phyloP scores from a whole-genome alignment of 2,329 filamentous ascomycete species.

The Fusarium chaquense region DNA sequence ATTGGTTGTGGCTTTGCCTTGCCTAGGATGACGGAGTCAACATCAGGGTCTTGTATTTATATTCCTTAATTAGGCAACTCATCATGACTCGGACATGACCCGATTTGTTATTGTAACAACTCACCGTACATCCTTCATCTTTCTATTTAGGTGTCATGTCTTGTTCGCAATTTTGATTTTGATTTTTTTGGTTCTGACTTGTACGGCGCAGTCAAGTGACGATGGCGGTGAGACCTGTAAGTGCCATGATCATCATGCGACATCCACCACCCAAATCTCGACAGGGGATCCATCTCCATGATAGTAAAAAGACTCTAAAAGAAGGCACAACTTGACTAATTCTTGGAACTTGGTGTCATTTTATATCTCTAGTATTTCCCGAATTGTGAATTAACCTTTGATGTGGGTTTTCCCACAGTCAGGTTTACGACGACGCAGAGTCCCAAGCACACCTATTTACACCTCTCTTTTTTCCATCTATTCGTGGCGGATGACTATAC shows the following conservation, averaged over 20 bases:
- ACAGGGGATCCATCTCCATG: conserved; percentile 37
- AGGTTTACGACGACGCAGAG: conserved; percentile 1
- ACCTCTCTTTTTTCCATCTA: background rate
- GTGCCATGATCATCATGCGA: conserved; percentile 42
- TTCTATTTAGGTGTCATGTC: background rate
- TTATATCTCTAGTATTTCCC: background rate
- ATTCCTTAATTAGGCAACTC: conserved; percentile 1
- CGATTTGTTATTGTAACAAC: conserved; percentile 3
- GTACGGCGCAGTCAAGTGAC: conserved; percentile 29
- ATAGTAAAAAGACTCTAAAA: conserved; percentile 10
- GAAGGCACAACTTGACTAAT: conserved; percentile 19
- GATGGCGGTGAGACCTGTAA: conserved; percentile 35
- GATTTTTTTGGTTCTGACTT: conserved; percentile 1
- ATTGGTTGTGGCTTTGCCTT: no score
- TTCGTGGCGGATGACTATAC: background rate
- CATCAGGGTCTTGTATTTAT: no score
- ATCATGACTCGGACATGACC: conserved; percentile 11
- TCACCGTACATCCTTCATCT: conserved; percentile 1
- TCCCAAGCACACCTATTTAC: background rate
- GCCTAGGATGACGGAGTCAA: no score
- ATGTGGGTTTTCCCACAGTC: conserved; percentile 10
- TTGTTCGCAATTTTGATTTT: conserved; percentile 4
- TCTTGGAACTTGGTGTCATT: conserved; percentile 15
- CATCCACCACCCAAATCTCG: conserved; percentile 24
- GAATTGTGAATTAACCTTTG: conserved; percentile 5